Evolutionary conservation across 306 rosid species (phyloP).

Genomic region (Carpinus viminea): DNA sequence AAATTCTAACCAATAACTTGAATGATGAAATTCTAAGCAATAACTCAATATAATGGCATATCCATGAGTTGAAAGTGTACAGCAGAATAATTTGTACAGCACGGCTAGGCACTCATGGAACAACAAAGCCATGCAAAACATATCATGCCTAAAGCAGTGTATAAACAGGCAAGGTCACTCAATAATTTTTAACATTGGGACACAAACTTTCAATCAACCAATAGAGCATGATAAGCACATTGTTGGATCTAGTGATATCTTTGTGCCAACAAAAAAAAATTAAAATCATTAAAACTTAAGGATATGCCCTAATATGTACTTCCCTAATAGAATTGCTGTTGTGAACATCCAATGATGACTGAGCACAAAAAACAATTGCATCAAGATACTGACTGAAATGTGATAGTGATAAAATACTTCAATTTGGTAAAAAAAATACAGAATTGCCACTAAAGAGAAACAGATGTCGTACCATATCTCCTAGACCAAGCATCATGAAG

Average conservation of each 20-base stretch:
- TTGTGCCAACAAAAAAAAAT: neutral
- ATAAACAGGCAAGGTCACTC: slow-evolving; percentile 14
- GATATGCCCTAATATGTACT: neutral
- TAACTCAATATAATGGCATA: neutral
- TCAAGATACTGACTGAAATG: slow-evolving; percentile 10
- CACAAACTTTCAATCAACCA: neutral
- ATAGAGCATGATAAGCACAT: neutral
- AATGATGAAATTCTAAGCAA: neutral
- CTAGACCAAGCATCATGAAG: slow-evolving; percentile 99
- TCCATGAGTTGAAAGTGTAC: neutral
- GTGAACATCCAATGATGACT: neutral
- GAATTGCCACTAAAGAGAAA: slow-evolving; percentile 16
- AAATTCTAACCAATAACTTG: neutral
- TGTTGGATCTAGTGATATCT: neutral
- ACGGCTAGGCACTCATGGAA: neutral
- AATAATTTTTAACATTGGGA: neutral
- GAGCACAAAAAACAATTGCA: slow-evolving; percentile 16
- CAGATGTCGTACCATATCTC: slow-evolving; percentile 79
- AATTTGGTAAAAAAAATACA: slow-evolving; percentile 7
- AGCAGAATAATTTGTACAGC: neutral
- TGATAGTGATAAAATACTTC: slow-evolving; percentile 19
- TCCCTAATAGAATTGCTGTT: neutral
- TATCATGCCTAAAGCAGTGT: slow-evolving; percentile 12
- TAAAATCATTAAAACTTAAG: neutral
- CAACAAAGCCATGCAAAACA: neutral